Evolutionary conservation across 179 eudicot genomes (phyloP).

Genomic region (Sideroxylon spinosum): DNA sequence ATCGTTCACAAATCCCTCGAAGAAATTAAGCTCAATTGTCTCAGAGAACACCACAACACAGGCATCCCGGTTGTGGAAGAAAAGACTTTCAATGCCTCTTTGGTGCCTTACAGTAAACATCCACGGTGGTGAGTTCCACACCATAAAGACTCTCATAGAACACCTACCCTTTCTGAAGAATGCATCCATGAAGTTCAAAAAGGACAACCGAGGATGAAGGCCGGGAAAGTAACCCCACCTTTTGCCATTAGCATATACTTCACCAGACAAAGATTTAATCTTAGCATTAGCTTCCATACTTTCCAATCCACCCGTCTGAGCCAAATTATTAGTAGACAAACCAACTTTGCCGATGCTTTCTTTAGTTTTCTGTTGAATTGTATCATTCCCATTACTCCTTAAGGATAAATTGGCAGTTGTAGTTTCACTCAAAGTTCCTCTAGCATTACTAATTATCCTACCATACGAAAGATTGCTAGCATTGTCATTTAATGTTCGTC

Average conservation of each 20-base stretch:
- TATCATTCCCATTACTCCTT: constrained; percentile 10
- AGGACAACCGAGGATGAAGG: constrained; percentile 56
- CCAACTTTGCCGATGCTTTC: constrained; percentile 14
- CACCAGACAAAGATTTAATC: constrained; percentile 29
- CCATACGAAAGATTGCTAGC: constrained; percentile 13
- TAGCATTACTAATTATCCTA: constrained; percentile 11
- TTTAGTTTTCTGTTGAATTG: constrained; percentile 16
- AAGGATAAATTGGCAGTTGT: constrained; percentile 7
- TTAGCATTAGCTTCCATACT: constrained; percentile 20
- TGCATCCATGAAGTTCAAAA: constrained; percentile 69
- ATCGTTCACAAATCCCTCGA: constrained; percentile 56
- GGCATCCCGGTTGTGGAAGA: constrained; percentile 62
- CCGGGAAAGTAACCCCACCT: constrained; percentile 90
- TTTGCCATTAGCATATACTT: constrained; percentile 56
- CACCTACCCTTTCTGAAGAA: constrained; percentile 78
- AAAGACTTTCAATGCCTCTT: constrained; percentile 78
- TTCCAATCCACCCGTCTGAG: constrained; percentile 13
- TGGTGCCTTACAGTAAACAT: constrained; percentile 72
- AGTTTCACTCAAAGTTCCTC: constrained; percentile 8
- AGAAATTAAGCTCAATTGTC: constrained; percentile 80
- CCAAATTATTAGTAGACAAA: constrained; percentile 18
- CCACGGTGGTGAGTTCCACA: constrained; percentile 95
- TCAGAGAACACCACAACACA: constrained; percentile 89
- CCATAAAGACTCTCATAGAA: constrained; percentile 74
- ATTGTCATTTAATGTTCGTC: constrained; percentile 42